Conservation (phyloP, 148 eudicot species). For the Rhododendron molle region DNA sequence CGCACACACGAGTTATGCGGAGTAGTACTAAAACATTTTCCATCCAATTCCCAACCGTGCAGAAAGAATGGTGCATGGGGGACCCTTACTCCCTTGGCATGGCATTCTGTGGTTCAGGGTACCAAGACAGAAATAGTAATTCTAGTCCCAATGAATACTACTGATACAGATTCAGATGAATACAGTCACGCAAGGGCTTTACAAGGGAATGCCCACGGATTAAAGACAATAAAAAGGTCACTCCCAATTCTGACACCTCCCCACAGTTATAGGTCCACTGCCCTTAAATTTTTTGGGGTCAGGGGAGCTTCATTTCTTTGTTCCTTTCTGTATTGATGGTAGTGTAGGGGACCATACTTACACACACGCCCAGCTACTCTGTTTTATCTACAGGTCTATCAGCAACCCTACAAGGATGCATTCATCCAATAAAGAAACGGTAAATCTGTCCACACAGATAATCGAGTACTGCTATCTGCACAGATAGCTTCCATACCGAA, state of each 20-base stretch:
- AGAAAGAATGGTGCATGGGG: not conserved
- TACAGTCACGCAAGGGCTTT: not conserved
- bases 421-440: no score
- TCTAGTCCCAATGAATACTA: not conserved
- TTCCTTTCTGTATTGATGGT: not conserved
- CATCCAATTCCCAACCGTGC: not conserved
- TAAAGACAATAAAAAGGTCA: slow-evolving; percentile 4
- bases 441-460: no score
- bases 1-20: no score
- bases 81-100: not conserved
- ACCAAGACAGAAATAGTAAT: not conserved
- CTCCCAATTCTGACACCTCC: not conserved
- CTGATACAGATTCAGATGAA: not conserved
- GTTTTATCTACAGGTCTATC: not conserved
- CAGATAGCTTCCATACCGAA: no score
- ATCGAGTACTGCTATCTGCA: no score
- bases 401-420: not conserved
- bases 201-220: slow-evolving; percentile 24
- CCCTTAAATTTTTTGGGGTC: not conserved
- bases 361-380: not conserved
- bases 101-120: not conserved
- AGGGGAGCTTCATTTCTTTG: not conserved
- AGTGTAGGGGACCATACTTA: not conserved
- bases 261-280: not conserved
- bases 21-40: not conserved